phyloP scores from a whole-genome alignment of 192 early-diverging fungal species.

The Coemansia sp. region DNA sequence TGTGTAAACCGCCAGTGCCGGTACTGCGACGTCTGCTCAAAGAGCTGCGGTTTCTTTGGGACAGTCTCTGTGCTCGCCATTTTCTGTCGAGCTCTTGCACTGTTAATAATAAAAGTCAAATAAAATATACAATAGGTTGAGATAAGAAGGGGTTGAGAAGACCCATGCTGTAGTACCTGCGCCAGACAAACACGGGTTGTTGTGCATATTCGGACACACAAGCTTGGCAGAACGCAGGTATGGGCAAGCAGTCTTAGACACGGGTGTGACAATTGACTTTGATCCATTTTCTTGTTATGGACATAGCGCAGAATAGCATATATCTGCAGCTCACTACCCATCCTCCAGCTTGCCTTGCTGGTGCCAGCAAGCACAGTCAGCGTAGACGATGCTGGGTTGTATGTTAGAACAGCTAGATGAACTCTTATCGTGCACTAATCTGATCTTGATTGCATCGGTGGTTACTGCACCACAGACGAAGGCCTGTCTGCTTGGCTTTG shows the following conservation, averaged over 20 bases:
- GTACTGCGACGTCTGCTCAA: conserved; percentile 71
- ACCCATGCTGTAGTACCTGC: neutral
- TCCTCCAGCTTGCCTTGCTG: neutral
- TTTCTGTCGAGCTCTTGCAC: neutral
- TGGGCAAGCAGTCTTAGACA: neutral
- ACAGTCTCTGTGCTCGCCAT: neutral
- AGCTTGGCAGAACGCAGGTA: neutral
- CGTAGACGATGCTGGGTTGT: neutral
- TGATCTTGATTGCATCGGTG: neutral
- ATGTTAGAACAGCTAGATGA: neutral
- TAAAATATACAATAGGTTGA: neutral
- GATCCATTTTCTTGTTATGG: neutral
- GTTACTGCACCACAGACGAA: no score
- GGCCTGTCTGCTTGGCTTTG: no score
- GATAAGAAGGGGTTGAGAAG: neutral
- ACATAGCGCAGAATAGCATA: neutral
- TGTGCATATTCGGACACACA: neutral
- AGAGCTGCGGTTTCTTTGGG: conserved; percentile 46
- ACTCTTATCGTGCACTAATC: neutral
- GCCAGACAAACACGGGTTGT: neutral
- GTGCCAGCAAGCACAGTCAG: neutral
- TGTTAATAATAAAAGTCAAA: neutral
- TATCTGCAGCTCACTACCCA: neutral
- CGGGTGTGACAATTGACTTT: neutral
- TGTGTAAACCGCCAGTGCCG: conserved; percentile 71